Evolutionary conservation across 2,329 filamentous ascomycete species (phyloP).

Genomic region (Colletotrichum costaricense): DNA sequence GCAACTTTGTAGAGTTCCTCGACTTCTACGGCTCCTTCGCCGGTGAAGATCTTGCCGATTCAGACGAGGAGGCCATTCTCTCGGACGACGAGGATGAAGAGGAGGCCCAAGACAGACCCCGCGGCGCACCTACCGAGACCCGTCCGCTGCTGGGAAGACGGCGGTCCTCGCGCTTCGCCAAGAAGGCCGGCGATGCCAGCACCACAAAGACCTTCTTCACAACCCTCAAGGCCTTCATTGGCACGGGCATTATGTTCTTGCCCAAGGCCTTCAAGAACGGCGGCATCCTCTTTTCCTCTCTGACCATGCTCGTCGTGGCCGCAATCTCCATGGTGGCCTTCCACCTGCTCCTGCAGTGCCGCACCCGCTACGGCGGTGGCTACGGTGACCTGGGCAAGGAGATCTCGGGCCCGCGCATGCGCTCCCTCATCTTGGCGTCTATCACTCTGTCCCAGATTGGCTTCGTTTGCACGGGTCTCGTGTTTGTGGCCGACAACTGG

Average conservation of each 20-base stretch:
- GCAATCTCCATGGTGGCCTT: slow-evolving; percentile 77
- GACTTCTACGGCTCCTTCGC: slow-evolving; percentile 82
- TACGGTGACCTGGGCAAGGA: slow-evolving; percentile 80
- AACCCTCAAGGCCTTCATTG: slow-evolving; percentile 81
- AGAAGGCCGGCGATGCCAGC: slow-evolving; percentile 68
- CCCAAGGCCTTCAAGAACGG: slow-evolving; percentile 85
- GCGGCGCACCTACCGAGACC: slow-evolving; percentile 55
- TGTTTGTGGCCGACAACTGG: slow-evolving; percentile 82
- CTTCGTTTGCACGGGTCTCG: slow-evolving; percentile 82
- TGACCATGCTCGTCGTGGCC: slow-evolving; percentile 75
- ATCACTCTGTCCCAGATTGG: slow-evolving; percentile 81
- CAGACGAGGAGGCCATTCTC: slow-evolving; percentile 69
- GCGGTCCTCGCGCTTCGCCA: slow-evolving; percentile 57
- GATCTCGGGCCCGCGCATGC: slow-evolving; percentile 72
- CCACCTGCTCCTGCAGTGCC: slow-evolving; percentile 76
- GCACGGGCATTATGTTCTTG: slow-evolving; percentile 85
- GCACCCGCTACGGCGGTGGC: slow-evolving; percentile 72
- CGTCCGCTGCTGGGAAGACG: slow-evolving; percentile 70
- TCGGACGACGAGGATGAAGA: slow-evolving; percentile 58
- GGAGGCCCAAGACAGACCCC: slow-evolving; percentile 40
- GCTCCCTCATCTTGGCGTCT: slow-evolving; percentile 74
- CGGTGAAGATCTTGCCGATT: slow-evolving; percentile 74
- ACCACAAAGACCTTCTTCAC: slow-evolving; percentile 83
- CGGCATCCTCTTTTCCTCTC: slow-evolving; percentile 78
- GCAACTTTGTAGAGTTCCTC: slow-evolving; percentile 80